A percentile compares a stretch with the other conserved stretches of the same genome.
Conservation (phyloP, 805 yeast species). For the Candida nemodendra region DNA sequence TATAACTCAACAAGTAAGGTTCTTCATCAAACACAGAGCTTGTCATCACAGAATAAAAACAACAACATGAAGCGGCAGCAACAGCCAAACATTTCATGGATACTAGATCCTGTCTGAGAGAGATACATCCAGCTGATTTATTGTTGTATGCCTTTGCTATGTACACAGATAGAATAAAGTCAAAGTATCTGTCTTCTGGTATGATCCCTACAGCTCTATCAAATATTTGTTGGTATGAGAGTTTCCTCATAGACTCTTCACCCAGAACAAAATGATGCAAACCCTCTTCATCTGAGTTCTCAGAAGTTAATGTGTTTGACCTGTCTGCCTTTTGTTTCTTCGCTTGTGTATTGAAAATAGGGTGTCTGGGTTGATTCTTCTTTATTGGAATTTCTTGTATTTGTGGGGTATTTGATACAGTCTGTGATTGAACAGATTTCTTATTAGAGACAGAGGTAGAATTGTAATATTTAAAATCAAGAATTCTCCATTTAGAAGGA, state of each 20-base stretch:
- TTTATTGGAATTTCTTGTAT: slow-evolving; percentile 16
- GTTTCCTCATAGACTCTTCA: slow-evolving; percentile 55
- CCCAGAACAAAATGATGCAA: slow-evolving; percentile 49
- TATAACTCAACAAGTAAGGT: slow-evolving; percentile 63
- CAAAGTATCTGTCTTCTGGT: slow-evolving; percentile 64
- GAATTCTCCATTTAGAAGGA: slow-evolving; percentile 56
- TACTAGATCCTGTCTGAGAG: slow-evolving; percentile 57
- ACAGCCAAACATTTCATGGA: slow-evolving; percentile 65
- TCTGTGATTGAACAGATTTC: neutral
- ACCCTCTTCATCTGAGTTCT: slow-evolving; percentile 38
- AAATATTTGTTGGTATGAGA: slow-evolving; percentile 58
- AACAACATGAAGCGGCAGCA: slow-evolving; percentile 59
- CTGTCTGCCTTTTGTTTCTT: slow-evolving; percentile 20
- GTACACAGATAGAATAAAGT: slow-evolving; percentile 58
- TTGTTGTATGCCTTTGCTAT: slow-evolving; percentile 70
- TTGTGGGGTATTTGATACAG: slow-evolving; percentile 3
- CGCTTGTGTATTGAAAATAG: slow-evolving; percentile 22
- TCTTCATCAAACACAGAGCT: slow-evolving; percentile 69
- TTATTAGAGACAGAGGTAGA: slow-evolving; percentile 17
- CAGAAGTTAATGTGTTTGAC: slow-evolving; percentile 11
- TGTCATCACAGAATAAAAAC: slow-evolving; percentile 56
- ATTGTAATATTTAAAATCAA: slow-evolving; percentile 54
- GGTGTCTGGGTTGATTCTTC: slow-evolving; percentile 17
- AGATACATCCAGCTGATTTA: slow-evolving; percentile 50
- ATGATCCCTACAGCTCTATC: slow-evolving; percentile 56